Evolutionary conservation across 2,329 filamentous ascomycete genomes (phyloP), one percentile per base, ranked within the genome.

Genomic region (Colletotrichum abscissum): DNA sequence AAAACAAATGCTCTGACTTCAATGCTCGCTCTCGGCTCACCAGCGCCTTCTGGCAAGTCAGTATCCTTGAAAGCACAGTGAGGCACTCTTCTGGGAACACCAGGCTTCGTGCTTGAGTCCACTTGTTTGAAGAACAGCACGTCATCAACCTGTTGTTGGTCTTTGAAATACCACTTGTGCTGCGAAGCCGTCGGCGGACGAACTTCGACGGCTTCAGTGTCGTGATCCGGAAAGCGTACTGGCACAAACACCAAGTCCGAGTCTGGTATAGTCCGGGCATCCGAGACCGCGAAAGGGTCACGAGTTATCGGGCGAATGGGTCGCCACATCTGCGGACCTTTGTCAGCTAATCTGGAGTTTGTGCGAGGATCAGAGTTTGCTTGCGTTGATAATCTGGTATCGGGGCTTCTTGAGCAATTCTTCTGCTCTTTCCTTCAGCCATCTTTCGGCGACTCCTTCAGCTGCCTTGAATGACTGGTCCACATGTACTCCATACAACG

Each of bases 1-100:
- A 93, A 93, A 0, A 94, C 89, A 81, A 94, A 85, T 55, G 90
- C 89, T 78, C 92, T 86, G 24, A 94, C 91, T 81, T 94, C 92
- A 80, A 94, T 93, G 78, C 91, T 93, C 82, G 93, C 90, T 77
- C 92, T 85, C 2, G 87, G 87, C 65, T 87, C 87, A 28, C 88
- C 90, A 14, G 87, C 89, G 63, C 85, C 84, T 0, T 93, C 78
- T 86, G 88, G 71, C 33, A 71, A 26, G 8, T 71, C 73, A 12
- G 82, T 81, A 78, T 88, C 84, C 16, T 80, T 80, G 81, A 90
- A 89, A 3, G 87, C 85, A 12, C 83, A 84, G 76, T 90, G 88
- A 35, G 87, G 87, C 30, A 88, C 83, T 8, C 87, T 79, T 7
- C 86, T 82, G 1, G 88, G 86, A 14, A 89, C 88, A 1, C 70